Evolutionary conservation across 305 asterid genomes (phyloP).

Genomic region (Fraxinus xanthoxyloides): DNA sequence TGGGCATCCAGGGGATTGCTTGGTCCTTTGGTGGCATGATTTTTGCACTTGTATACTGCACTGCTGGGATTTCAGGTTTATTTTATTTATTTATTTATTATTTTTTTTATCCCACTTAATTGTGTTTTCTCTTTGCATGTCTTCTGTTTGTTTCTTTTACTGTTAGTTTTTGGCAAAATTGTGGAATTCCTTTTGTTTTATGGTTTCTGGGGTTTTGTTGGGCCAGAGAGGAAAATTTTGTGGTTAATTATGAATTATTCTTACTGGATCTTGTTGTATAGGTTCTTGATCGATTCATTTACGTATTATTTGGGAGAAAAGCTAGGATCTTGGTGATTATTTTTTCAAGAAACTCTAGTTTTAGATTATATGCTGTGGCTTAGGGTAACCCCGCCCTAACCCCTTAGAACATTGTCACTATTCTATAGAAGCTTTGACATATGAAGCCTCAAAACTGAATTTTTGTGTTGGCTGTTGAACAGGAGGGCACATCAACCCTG

Average conservation of each 20-base stretch:
- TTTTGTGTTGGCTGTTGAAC: neutral
- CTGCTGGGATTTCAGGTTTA: conserved; percentile 11
- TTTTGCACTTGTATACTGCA: conserved; percentile 14
- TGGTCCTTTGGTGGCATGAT: conserved; percentile 17
- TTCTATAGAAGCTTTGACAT: neutral
- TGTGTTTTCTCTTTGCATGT: neutral
- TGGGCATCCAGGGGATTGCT: conserved; percentile 11
- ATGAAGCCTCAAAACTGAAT: neutral
- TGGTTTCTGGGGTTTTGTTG: neutral
- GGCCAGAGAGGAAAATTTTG: neutral
- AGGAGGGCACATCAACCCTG: conserved; percentile 18
- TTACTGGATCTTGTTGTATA: neutral
- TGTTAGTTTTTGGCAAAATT: neutral
- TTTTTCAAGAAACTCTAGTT: neutral
- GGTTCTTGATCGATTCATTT: neutral
- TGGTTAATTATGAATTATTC: neutral
- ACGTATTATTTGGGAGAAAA: neutral
- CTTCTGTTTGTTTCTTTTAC: neutral
- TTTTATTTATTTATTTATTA: neutral
- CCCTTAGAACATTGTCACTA: neutral
- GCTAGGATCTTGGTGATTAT: neutral
- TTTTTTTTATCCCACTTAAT: neutral
- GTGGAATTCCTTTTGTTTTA: neutral
- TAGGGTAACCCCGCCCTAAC: neutral
- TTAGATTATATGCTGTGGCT: neutral